A percentile compares a stretch with the other conserved stretches of the same genome.
Evolutionary conservation across 371 early-diverging fungal species (phyloP).

Genomic region (Chytridium lagenaria): DNA sequence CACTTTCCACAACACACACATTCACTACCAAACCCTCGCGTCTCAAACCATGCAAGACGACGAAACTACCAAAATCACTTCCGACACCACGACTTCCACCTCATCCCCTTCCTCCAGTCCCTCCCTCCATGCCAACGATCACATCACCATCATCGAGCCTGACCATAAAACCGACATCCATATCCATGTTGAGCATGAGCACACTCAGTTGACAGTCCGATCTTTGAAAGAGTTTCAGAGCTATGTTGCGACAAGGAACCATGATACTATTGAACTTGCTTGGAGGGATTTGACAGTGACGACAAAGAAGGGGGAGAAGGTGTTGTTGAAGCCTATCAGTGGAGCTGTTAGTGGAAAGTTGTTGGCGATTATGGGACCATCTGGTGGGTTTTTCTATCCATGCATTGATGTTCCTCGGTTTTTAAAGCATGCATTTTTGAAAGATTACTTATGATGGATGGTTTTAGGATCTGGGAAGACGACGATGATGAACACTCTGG

Average conservation of each 20-base stretch:
- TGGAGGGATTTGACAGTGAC: background rate
- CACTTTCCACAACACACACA: too few relatives aligned
- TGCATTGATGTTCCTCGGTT: too few relatives aligned
- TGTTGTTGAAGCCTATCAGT: background rate
- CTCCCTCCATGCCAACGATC: background rate
- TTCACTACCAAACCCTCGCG: too few relatives aligned
- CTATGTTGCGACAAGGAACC: background rate
- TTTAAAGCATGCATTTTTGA: too few relatives aligned
- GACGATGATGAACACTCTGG: conserved; percentile 39
- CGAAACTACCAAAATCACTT: too few relatives aligned
- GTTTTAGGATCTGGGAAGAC: conserved; percentile 43
- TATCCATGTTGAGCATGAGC: background rate
- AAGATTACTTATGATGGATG: too few relatives aligned
- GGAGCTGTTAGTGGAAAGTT: background rate
- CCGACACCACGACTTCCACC: too few relatives aligned
- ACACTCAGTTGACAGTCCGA: background rate
- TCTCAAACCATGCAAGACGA: too few relatives aligned
- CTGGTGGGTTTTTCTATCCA: too few relatives aligned
- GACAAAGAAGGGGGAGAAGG: background rate
- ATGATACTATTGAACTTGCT: background rate
- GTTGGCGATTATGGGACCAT: background rate
- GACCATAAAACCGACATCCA: background rate
- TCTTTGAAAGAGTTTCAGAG: background rate
- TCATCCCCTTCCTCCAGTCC: too few relatives aligned
- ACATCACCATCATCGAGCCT: background rate